phyloP scores from a whole-genome alignment of 2,329 filamentous ascomycete species.

The Onygenales sp. region DNA sequence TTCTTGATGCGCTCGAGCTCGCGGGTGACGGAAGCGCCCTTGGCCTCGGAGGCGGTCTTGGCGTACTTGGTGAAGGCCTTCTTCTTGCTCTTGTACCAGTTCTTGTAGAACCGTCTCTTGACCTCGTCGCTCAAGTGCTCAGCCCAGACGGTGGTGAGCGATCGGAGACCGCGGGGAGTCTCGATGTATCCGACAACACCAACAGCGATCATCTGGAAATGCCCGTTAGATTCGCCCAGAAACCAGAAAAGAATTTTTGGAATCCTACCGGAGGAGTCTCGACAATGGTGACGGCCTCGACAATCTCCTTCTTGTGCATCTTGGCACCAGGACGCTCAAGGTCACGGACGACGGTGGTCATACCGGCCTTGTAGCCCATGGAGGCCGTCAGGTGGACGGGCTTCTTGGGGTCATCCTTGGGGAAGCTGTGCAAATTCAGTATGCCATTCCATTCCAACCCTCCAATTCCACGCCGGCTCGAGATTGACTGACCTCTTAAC shows the following conservation, averaged over 20 bases:
- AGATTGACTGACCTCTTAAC: conserved; percentile 77
- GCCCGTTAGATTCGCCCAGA: conserved; percentile 10
- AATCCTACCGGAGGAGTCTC: conserved; percentile 90
- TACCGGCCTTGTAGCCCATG: conserved; percentile 99
- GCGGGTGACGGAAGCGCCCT: conserved; percentile 80
- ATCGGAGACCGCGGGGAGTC: conserved; percentile 97
- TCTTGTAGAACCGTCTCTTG: conserved; percentile 99
- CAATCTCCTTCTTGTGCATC: conserved; percentile 98
- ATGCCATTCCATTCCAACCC: conserved; percentile 6
- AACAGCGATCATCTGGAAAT: conserved; percentile 90
- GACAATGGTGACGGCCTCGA: conserved; percentile 79
- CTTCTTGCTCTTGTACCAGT: conserved; percentile 99
- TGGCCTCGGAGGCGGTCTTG: conserved; percentile 98
- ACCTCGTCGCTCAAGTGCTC: conserved; percentile 98
- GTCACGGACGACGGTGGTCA: conserved; percentile 99
- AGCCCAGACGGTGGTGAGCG: conserved; percentile 98
- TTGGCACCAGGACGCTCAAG: conserved; percentile 98
- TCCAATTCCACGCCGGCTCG: not conserved
- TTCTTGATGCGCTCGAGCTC: conserved; percentile 99
- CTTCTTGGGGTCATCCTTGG: conserved; percentile 99
- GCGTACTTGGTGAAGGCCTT: conserved; percentile 99
- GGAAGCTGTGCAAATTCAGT: conserved; percentile 60
- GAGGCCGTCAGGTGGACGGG: conserved; percentile 95
- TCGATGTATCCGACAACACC: conserved; percentile 99
- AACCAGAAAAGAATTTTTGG: conserved; percentile 44